Base-by-base conservation (phyloP, 352 stramenopile species). In the Globisporangium iwayamae region DNA sequence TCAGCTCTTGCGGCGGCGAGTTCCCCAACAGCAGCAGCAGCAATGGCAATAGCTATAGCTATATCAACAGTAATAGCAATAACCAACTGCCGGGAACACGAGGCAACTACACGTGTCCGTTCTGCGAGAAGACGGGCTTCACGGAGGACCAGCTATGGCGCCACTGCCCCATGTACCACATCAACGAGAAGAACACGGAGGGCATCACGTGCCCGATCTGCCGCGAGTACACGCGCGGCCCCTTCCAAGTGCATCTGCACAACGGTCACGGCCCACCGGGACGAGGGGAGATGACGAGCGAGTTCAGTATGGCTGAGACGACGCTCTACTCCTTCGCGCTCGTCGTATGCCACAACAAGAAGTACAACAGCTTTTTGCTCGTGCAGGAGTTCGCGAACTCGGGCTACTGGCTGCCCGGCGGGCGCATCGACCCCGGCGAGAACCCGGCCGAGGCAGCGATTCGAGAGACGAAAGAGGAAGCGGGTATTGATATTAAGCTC, bases 371-470 rank as follows among this genome's bases (percentile, higher is more conserved):
- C 56, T 94, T 92, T 62, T 70, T 95, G 63, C 75, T 95, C 16
- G 87, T 95, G 34, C 87, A 95, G 62, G 87, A 95, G 62, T 93
- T 93, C 71, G 87, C 84, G 20, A 93, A 91, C 63, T 93, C 81
- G 22, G 87, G 87, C 46, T 95, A 87, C 66, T 95, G 86, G 86
- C 59, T 95, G 56, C 86, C 86, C 1, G 86, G 86, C 0, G 86
- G 86, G 46, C 74, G 84, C 11, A 84, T 95, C 53, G 86, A 95
- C 65, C 79, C 79, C 20, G 86, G 86, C 20, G 86, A 95, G 65
- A 93, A 87, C 64, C 85, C 85, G 0, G 73, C 68, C 22, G 71
- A 92, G 53, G 86, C 86, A 0, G 86, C 86, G 4, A 88, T 95
- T 62, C 84, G 86, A 22, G 86, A 95, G 70, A 95, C 86, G n/a